Conservation (phyloP, 73 alveolate species). For the Effrenium voratum region DNA sequence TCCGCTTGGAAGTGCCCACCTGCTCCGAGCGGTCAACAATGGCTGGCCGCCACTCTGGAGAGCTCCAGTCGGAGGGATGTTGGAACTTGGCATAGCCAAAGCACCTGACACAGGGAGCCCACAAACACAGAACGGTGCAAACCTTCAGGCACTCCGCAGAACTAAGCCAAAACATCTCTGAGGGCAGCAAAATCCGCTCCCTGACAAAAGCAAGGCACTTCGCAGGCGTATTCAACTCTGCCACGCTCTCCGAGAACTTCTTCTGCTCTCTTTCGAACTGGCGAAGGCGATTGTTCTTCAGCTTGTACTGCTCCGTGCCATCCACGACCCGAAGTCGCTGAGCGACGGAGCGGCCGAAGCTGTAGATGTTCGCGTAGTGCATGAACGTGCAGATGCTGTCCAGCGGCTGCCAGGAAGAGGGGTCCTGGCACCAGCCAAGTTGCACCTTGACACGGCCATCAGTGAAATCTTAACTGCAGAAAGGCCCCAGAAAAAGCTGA, state of each 20-base stretch:
- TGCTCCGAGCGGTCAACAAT: constrained; percentile 68
- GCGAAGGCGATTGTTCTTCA: constrained; percentile 72
- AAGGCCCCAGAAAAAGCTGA: too few species aligned
- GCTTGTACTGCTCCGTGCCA: constrained; percentile 25
- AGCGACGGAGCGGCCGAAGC: constrained; percentile 68
- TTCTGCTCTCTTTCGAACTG: constrained; percentile 77
- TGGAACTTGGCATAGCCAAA: constrained; percentile 92
- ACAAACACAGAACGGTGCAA: not conserved
- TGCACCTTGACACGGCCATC: too few species aligned
- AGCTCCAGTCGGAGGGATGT: constrained; percentile 50
- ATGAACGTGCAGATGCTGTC: constrained; percentile 82
- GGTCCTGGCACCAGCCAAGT: too few species aligned
- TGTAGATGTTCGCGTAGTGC: constrained; percentile 75
- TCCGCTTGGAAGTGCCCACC: constrained; percentile 71
- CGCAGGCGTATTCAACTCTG: constrained; percentile 47
- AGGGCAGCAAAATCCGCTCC: too few species aligned
- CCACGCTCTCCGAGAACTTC: constrained; percentile 38
- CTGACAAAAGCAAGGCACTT: not conserved
- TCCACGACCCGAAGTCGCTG: constrained; percentile 84
- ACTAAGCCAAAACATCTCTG: too few species aligned
- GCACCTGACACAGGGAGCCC: constrained; percentile 31
- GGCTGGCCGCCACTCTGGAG: constrained; percentile 89
- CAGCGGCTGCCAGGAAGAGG: constrained; percentile 84
- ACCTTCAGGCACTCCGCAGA: too few species aligned
- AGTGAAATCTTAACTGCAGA: too few species aligned